Evolutionary conservation across 768 basidiomycete genomes (phyloP), one percentile per base, ranked within the genome.

Genomic region (Hygrophorus pudorinus): DNA sequence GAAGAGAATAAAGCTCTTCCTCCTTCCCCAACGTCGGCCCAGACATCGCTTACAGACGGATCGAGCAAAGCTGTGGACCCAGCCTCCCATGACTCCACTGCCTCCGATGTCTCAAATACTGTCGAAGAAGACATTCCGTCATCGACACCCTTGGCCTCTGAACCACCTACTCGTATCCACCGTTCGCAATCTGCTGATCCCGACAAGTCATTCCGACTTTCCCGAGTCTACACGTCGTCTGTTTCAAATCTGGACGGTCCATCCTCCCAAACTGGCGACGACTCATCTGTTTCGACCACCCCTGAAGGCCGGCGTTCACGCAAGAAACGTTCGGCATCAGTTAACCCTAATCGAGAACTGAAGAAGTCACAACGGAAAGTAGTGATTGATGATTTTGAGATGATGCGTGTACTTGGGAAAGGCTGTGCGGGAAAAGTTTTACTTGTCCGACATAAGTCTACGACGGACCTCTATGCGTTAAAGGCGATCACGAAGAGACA

Each of bases 401-500:
- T 98, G 79, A 81, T 97, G 73, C 78, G 90, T 12, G 94, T 98
- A 27, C 68, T 99, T 10, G 96, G 96, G 13, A 96, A 92, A 65
- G 96, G 96, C 1, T 97, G 93, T 57, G 94, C 96, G 3, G 96
- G 94, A 38, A 96, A 97, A 62, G 94, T 97, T 13, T 65, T 98
- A 32, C 77, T 98, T 44, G 94, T 97, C 38, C 76, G 79, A 53
- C 81, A 94, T 55, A 85, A 85, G 65, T 64, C 65, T 16, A 78
- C 80, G 20, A 51, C 72, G 37, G 78, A 81, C 44, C 63, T 96
- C 39, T 93, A 85, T 59, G 94, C 94, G 29, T 75, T 98, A 66
- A 99, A 99, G 66, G 93, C 93, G 4, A 96, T 99, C 64, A 93
- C 91, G 51, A 99, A 98, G 68, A 78, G 91, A 44, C 91, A 94